Base-by-base conservation (phyloP, 2,329 filamentous ascomycete species). In the Cladosporium sp. region DNA sequence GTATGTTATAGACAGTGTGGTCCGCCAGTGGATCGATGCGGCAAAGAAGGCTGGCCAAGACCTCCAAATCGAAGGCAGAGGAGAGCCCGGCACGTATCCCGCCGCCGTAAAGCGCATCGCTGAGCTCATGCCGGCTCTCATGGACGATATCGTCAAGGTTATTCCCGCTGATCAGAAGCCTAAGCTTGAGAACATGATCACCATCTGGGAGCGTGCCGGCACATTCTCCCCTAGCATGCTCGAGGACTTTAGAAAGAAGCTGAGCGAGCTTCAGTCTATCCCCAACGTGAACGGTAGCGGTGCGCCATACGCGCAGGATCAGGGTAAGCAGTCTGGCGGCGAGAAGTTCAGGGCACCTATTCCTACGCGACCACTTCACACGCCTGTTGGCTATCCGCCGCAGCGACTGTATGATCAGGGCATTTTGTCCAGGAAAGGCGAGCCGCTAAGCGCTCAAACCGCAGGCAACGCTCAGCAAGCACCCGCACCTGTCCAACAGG, bases 1-100 rank as follows among this genome's bases (percentile, higher is more conserved):
- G 75, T 98, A 98, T 84, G 91, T 97, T 75, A 88, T 98, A 91
- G 93, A 98, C 80, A 95, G 92, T 78, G 91, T 98, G 81, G 92
- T 91, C 71, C 89, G 93, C 73, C 92, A 94, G 77, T 98, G 93
- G 92, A 84, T 95, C 77, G 92, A 97, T 71, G 87, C 90, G 73
- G 92, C 93, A 65, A 93, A 91, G 73, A 81, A 84, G 65, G 80
- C 86, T 60, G 88, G 87, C 64, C 91, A 97, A 59, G 67, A 70
- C 68, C 73, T 85, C 66, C 82, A 90, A 71, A 54, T 65, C 19
- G 62, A 65, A 49, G 84, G 80, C 70, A 79, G 83, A 70, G 89
- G 91, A 59, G 82, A 85, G 59, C 88, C 95, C 73, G 93, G 93
- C 67, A 96, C 91, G 49, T 96, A 85, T 78, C 89, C 90, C 67